These are phyloP conservation scores for Friedmanniomyces endolithicus DNA, from an alignment of 495 filamentous ascomycete species.

Conservation along the genomic window DNA sequence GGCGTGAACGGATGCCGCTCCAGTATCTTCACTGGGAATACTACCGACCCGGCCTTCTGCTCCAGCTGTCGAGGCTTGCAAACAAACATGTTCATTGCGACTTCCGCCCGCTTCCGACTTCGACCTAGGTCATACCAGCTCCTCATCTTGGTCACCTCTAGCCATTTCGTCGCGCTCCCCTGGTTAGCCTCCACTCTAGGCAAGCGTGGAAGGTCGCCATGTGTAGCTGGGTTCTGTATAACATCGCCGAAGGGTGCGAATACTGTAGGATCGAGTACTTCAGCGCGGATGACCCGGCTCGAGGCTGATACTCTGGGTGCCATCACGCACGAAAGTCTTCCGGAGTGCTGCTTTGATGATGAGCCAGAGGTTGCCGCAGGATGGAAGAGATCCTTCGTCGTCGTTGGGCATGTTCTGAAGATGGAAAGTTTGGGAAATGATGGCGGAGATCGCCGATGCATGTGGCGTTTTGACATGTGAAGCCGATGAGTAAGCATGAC, in stretches of 20 bases:
- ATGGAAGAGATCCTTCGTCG: constrained; percentile 2
- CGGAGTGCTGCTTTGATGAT: constrained; percentile 2
- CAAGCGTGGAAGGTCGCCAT: constrained; percentile 15
- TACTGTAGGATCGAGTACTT: constrained; percentile 35
- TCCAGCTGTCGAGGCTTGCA: constrained; percentile 57
- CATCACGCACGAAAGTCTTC: constrained; percentile 8
- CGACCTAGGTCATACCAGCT: constrained; percentile 57
- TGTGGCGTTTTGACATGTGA: neutral
- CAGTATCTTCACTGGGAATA: constrained; percentile 62
- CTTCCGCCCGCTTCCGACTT: constrained; percentile 44
- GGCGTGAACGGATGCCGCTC: constrained; percentile 90
- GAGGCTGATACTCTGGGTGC: constrained; percentile 7
- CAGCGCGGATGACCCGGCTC: constrained; percentile 17
- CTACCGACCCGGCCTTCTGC: constrained; percentile 12
- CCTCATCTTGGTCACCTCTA: constrained; percentile 55
- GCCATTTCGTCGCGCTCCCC: constrained; percentile 74
- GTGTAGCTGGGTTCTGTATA: constrained; percentile 50
- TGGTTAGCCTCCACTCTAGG: constrained; percentile 58
- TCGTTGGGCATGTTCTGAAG: neutral
- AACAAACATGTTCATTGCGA: constrained; percentile 78
- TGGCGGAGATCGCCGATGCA: neutral
- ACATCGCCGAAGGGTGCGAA: constrained; percentile 80
- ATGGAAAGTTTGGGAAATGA: neutral
- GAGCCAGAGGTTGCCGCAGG: constrained; percentile 6
- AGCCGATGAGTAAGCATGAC: neutral